A percentile compares a stretch with the other conserved stretches of the same genome.
Evolutionary conservation across 1,284 basidiomycete genomes (phyloP).

Genomic region (Nidula niveotomentosa): DNA sequence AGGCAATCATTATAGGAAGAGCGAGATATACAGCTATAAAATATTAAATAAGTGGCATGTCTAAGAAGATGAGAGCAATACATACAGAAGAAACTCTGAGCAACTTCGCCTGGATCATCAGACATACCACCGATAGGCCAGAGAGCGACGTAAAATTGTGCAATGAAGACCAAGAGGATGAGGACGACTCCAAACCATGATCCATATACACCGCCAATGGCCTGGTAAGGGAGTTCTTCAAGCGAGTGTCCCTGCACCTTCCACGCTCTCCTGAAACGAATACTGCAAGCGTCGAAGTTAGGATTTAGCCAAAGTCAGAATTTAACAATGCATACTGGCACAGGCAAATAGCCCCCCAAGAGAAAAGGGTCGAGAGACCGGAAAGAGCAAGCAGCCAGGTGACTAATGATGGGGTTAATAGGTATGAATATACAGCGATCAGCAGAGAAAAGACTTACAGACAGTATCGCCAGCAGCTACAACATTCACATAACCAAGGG

Average conservation of each 20-base stretch:
- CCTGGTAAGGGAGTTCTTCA: slow-evolving; percentile 41
- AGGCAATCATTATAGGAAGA: slow-evolving; percentile 34
- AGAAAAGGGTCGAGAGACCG: slow-evolving; percentile 42
- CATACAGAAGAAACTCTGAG: slow-evolving; percentile 36
- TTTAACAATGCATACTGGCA: slow-evolving; percentile 36
- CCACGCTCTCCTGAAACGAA: slow-evolving; percentile 44
- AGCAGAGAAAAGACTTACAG: too few relatives aligned
- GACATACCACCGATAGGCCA: slow-evolving; percentile 36
- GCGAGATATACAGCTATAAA: slow-evolving; percentile 34
- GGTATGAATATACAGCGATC: too few relatives aligned
- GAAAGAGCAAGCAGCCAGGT: slow-evolving; percentile 44
- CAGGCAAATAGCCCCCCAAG: slow-evolving; percentile 40
- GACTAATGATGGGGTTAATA: too few relatives aligned
- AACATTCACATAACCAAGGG: slow-evolving; percentile 38
- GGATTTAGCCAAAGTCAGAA: neutral
- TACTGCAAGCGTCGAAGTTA: slow-evolving; percentile 16
- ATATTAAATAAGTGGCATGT: neutral
- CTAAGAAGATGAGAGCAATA: slow-evolving; percentile 1
- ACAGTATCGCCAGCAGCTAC: slow-evolving; percentile 29
- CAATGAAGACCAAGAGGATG: slow-evolving; percentile 36
- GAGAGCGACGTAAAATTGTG: slow-evolving; percentile 44
- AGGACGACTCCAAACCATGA: slow-evolving; percentile 42
- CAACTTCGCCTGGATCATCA: slow-evolving; percentile 20
- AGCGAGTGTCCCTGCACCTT: slow-evolving; percentile 39
- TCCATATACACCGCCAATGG: slow-evolving; percentile 39